A percentile compares a stretch with the other conserved stretches of the same genome.
phyloP scores from a whole-genome alignment of 2,329 filamentous ascomycete genomes.

The Fusarium floridanum region DNA sequence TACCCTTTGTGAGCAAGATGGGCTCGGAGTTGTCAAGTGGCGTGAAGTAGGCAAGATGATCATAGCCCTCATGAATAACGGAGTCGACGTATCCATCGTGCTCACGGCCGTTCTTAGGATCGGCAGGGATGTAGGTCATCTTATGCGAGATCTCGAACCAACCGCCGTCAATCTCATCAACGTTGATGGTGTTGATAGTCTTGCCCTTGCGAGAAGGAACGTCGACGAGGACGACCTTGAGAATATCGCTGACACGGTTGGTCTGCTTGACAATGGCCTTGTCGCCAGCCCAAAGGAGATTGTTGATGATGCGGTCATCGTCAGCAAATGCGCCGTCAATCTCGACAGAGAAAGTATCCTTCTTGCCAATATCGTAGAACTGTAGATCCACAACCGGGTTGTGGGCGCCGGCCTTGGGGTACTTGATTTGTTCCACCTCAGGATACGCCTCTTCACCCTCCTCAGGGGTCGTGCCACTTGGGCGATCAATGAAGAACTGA shows the following conservation, averaged over 20 bases:
- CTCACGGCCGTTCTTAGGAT: slow-evolving; percentile 78
- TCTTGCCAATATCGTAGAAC: slow-evolving; percentile 86
- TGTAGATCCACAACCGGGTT: slow-evolving; percentile 91
- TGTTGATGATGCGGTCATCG: slow-evolving; percentile 89
- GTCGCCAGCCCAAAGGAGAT: slow-evolving; percentile 89
- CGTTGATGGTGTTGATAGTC: slow-evolving; percentile 82
- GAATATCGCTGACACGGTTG: slow-evolving; percentile 92
- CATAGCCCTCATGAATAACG: slow-evolving; percentile 85
- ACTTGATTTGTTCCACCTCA: slow-evolving; percentile 92
- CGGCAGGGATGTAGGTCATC: slow-evolving; percentile 87
- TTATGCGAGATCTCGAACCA: slow-evolving; percentile 96
- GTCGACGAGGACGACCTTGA: slow-evolving; percentile 89
- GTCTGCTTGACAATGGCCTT: slow-evolving; percentile 92
- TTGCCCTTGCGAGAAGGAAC: slow-evolving; percentile 79
- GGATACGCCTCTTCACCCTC: slow-evolving; percentile 87
- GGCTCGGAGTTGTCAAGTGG: slow-evolving; percentile 88
- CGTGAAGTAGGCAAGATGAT: slow-evolving; percentile 94
- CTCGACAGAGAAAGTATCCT: slow-evolving; percentile 83
- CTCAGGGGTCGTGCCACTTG: slow-evolving; percentile 77
- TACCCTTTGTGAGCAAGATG: slow-evolving; percentile 85
- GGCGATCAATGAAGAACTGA: slow-evolving; percentile 91
- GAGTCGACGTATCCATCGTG: slow-evolving; percentile 95
- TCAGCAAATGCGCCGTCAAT: slow-evolving; percentile 83
- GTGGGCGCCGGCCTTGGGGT: slow-evolving; percentile 93
- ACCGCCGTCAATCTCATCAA: slow-evolving; percentile 88